A percentile compares a stretch with the other conserved stretches of the same genome.
Conservation (phyloP, 2,329 filamentous ascomycete species). For the Zasmidium angulare region DNA sequence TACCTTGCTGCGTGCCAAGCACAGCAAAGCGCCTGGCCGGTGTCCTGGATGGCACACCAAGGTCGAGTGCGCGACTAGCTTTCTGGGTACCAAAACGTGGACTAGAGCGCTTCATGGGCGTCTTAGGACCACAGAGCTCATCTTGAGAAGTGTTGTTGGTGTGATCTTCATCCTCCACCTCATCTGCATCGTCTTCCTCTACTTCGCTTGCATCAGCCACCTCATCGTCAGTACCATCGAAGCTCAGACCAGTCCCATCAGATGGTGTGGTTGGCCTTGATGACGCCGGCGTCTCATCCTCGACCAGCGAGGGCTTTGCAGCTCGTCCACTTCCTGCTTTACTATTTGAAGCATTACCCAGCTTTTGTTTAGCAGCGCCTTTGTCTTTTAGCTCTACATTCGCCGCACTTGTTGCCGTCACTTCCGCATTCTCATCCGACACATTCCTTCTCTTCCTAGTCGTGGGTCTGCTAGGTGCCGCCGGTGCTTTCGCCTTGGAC, state of each 20-base stretch:
- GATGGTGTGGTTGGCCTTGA: conserved; percentile 26
- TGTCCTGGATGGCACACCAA: conserved; percentile 20
- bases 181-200: conserved; percentile 8
- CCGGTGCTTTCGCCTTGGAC: conserved; percentile 11
- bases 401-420: conserved; percentile 11
- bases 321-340: background rate
- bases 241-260: background rate
- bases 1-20: conserved; percentile 21
- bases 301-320: conserved; percentile 1
- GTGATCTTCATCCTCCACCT: conserved; percentile 13
- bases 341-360: background rate
- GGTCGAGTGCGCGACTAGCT: conserved; percentile 6
- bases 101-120: conserved; percentile 32
- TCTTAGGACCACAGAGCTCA: conserved; percentile 35
- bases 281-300: conserved; percentile 24
- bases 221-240: conserved; percentile 1
- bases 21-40: conserved; percentile 22
- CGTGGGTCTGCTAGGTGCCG: conserved; percentile 9
- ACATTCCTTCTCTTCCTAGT: conserved; percentile 21
- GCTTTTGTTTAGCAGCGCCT: background rate
- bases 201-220: conserved; percentile 4
- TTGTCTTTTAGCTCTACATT: conserved; percentile 10
- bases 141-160: conserved; percentile 21
- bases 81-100: conserved; percentile 20
- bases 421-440: conserved; percentile 34